These are phyloP conservation scores for Thoreauomyces humboldtii DNA, from an alignment of 192 early-diverging fungal genomes.

Conservation along the genomic window DNA sequence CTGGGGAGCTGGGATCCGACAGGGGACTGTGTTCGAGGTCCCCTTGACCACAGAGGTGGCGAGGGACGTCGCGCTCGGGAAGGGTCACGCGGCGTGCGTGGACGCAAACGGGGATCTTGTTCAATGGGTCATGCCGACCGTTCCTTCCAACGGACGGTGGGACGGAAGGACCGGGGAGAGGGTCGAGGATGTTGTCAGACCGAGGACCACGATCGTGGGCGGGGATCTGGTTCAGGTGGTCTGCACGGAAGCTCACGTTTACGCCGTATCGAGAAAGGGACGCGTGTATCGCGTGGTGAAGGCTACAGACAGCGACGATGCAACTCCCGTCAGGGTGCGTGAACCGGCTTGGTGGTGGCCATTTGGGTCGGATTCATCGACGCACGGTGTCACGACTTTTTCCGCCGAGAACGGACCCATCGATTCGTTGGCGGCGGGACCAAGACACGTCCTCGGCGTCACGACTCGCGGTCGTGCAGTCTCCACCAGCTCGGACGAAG, in stretches of 20 bases:
- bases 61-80: slow-evolving; percentile 15
- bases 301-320: not conserved
- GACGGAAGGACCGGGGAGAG: not conserved
- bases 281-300: slow-evolving; percentile 2
- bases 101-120: slow-evolving; percentile 18
- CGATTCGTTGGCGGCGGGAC: slow-evolving; percentile 28
- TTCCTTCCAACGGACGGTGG: no score
- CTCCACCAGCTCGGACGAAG: not conserved
- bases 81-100: slow-evolving; percentile 18
- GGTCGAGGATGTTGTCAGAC: not conserved
- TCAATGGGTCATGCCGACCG: slow-evolving; percentile 7
- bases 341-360: no score
- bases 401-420: not conserved
- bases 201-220: slow-evolving; percentile 4
- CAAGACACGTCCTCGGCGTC: slow-evolving; percentile 32
- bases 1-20: not conserved
- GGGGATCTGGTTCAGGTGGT: slow-evolving; percentile 23
- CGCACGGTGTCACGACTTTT: not conserved
- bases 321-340: not conserved
- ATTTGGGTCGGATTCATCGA: not conserved
- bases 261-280: slow-evolving; percentile 17
- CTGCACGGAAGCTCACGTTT: slow-evolving; percentile 17
- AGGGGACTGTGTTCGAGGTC: not conserved
- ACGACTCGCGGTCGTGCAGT: slow-evolving; percentile 29
- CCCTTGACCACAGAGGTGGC: slow-evolving; percentile 15